Base-by-base conservation (phyloP, 176 grass and related monocot genomes). In the Pharus latifolius region DNA sequence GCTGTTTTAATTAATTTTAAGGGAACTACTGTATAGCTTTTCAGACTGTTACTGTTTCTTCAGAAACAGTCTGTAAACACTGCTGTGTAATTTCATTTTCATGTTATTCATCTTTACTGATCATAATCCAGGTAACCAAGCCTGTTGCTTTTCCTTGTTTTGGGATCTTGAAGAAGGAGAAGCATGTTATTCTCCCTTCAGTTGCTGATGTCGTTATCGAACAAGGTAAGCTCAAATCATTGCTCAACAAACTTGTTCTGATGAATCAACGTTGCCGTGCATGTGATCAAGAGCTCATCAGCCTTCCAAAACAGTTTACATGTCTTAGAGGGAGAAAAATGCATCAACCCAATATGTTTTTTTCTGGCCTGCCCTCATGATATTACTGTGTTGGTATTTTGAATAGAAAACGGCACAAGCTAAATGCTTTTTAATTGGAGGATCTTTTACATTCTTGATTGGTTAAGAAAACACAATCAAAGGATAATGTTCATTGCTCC, bases 151-250 rank as follows among this genome's bases (percentile, higher is more conserved):
- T 88, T 27, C 81, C 85, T 45, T 92, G 68, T 67, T 92, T 85
- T 76, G 89, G 89, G 20, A 50, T 79, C 72, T 32, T 76, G 30
- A 86, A 85, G 60, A 86, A 88, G 56, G 75, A 93, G 40, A 93
- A 83, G 44, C 78, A 85, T 79, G 69, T 85, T 31, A 33, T 89
- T 54, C 85, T 93, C 10, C 78, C 75, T 64, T 86, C 85, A 53
- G 44, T 93, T 57, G 67, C 79, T 49, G 85, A 89, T 86, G 71
- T 93, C 32, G 44, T 89, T 19, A 13, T 93, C 60, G 90, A 93
- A 83, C 90, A 93, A 81, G 76, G 90, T 92, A 84, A 47, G 22
- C 40, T 17, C 2, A 4, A 65, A 29, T 1, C 37, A 2, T 4
- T n/a, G 16, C 42, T 12, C 4, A 29, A 13, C 41, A 65, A 31